phyloP scores from a whole-genome alignment of 179 eudicot genomes.

The Spinacia oleracea region DNA sequence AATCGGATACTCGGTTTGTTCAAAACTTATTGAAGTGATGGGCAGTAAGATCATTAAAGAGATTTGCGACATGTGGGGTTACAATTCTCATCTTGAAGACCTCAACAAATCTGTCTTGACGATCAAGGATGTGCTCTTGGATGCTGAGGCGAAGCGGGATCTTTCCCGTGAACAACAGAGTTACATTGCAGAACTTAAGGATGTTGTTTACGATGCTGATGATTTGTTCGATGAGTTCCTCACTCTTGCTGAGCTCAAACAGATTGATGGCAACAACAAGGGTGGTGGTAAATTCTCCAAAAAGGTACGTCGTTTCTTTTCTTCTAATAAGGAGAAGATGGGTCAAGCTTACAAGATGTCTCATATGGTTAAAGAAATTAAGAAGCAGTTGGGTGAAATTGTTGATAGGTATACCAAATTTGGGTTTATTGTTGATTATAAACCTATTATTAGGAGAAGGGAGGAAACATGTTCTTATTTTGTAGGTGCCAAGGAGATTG shows the following conservation, averaged over 20 bases:
- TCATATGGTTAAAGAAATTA: neutral
- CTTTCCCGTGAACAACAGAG: neutral
- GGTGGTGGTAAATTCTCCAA: neutral
- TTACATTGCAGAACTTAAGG: neutral
- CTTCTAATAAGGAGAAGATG: neutral
- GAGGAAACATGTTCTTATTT: neutral
- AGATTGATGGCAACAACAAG: neutral
- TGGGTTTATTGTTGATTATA: neutral
- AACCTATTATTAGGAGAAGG: neutral
- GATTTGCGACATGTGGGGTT: neutral
- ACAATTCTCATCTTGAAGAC: neutral
- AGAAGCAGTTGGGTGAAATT: neutral
- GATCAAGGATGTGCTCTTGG: neutral
- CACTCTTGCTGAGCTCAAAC: too few relatives aligned
- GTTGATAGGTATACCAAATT: neutral
- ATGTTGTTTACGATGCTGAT: slow-evolving; percentile 15
- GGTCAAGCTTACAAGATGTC: slow-evolving; percentile 3
- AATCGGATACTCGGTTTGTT: neutral
- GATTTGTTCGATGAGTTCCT: neutral
- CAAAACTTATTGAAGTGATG: neutral
- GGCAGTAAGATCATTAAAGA: neutral
- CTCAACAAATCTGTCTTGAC: neutral
- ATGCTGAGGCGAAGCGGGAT: neutral
- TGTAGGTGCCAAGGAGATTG: neutral
- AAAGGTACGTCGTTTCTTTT: neutral